Base-by-base conservation (phyloP, 2,329 filamentous ascomycete species). In the Trichoderma semiorbis region DNA sequence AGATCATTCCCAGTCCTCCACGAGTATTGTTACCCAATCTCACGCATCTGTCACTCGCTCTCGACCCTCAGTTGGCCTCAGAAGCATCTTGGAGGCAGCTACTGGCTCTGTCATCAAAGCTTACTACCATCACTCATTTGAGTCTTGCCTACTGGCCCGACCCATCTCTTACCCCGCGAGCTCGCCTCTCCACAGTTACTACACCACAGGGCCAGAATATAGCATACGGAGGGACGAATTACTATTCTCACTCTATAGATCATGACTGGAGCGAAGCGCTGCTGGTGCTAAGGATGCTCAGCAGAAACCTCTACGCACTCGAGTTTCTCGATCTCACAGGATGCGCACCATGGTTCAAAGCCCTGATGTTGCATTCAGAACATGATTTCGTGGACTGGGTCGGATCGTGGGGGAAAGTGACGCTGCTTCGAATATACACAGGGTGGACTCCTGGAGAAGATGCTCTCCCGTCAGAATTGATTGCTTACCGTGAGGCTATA, bases 281-380 rank as follows among this genome's bases (percentile, higher is more conserved):
- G 6, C 78, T 87, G 21, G 79, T 91, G 3, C 79, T 91, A 63
- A 84, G 85, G 64, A 84, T 85, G 73, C 80, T 91, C 14, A 88
- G 87, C 78, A 84, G 82, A 73, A 80, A 79, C 24, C 80, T 90
- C 8, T 91, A 91, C 75, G 79, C 85, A 21, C 82, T 91, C 2
- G 88, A 90, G 77, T 89, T 87, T 65, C 81, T 91, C 8, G 88
- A 91, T 75, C 78, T 91, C 50, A 89, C 87, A 0, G 89, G 89
- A 1, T 91, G 89, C 74, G 80, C 79, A 0, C 78, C 83, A 18
- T 91, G 89, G 89, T 83, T 84, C 72, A 80, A 81, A 62, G 87
- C 86, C 11, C 79, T 90, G 66, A 82, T 81, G 74, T 69, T 77
- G 16, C 74, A 77, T 58, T 83, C 81, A 0, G 83, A 84, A 34